Evolutionary conservation across 2,329 filamentous ascomycete species (phyloP).

Genomic region (Fragosphaeria purpurea): DNA sequence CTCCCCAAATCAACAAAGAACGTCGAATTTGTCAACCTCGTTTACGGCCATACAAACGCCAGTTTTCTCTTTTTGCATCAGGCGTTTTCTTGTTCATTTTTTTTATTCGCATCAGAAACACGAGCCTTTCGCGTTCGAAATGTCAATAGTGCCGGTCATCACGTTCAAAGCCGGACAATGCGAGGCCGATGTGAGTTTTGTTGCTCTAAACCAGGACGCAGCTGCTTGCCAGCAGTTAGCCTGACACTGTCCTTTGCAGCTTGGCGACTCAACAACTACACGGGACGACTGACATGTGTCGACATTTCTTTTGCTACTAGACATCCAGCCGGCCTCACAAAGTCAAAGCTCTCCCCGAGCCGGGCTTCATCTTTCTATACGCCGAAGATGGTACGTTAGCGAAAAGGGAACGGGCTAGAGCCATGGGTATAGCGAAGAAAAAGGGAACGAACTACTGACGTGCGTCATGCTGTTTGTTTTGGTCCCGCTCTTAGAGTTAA

Average conservation of each 20-base stretch:
- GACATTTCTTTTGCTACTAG: background rate
- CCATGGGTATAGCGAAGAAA: too few relatives aligned
- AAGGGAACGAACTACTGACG: background rate
- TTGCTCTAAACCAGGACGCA: too few relatives aligned
- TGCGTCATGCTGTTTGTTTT: background rate
- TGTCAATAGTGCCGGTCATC: conserved; percentile 80
- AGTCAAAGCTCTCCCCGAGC: conserved; percentile 61
- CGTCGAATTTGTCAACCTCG: too few relatives aligned
- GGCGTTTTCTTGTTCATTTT: background rate
- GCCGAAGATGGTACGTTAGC: conserved; percentile 63
- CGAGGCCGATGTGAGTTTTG: conserved; percentile 61
- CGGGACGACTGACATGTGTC: background rate
- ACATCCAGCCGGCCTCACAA: conserved; percentile 41
- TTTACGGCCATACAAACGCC: too few relatives aligned
- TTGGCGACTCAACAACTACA: background rate
- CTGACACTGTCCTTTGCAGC: conserved; percentile 1
- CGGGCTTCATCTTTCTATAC: conserved; percentile 88
- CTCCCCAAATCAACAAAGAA: background rate
- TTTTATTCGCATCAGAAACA: background rate
- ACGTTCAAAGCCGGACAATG: conserved; percentile 95
- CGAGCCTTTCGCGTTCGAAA: conserved; percentile 25
- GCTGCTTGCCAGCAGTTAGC: too few relatives aligned
- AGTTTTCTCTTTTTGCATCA: too few relatives aligned
- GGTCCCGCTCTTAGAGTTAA: conserved; percentile 49
- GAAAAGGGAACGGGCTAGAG: background rate